A percentile compares a stretch with the other conserved stretches of the same genome.
These are phyloP conservation scores for Leccinum fibrillosum DNA, from an alignment of 768 basidiomycete genomes.

Conservation along the genomic window DNA sequence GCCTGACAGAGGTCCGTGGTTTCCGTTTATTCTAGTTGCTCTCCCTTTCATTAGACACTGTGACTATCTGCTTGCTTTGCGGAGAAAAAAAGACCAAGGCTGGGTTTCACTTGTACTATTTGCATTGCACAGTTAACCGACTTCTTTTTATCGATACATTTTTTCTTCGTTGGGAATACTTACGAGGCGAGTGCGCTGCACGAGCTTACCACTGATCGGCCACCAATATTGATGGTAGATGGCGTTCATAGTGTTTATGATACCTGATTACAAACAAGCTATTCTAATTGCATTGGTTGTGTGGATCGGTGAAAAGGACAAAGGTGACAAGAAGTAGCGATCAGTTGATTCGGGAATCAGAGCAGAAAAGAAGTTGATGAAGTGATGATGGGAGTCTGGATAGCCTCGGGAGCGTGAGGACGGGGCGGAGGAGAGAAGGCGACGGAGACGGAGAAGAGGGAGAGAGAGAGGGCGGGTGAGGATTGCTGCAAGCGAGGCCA, in stretches of 20 bases:
- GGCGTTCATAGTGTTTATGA: conserved; percentile 29
- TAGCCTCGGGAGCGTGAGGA: conserved; percentile 15
- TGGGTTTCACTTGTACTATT: conserved; percentile 34
- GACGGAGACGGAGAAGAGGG: conserved; percentile 18
- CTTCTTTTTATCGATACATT: conserved; percentile 13
- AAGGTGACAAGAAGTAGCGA: conserved; percentile 10
- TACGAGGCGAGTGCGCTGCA: conserved; percentile 17
- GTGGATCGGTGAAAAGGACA: conserved; percentile 3
- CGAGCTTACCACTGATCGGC: conserved; percentile 20
- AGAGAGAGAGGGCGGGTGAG: conserved; percentile 3
- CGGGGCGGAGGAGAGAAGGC: neutral
- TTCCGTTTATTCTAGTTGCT: conserved; percentile 9
- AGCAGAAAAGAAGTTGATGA: conserved; percentile 20
- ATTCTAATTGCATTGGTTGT: conserved; percentile 25
- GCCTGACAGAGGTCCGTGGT: conserved; percentile 17
- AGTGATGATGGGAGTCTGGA: conserved; percentile 4
- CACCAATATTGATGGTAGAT: conserved; percentile 10
- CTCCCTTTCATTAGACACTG: conserved; percentile 19
- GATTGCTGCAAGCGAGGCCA: neutral
- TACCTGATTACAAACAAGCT: conserved; percentile 28
- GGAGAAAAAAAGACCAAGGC: conserved; percentile 12
- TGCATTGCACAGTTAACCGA: conserved; percentile 26
- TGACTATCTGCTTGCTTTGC: conserved; percentile 18
- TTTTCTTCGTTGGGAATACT: conserved; percentile 24
- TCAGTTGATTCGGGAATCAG: conserved; percentile 13